These are phyloP conservation scores for Hyaloscypha hepaticicola DNA, from an alignment of 495 filamentous ascomycete species.

Conservation along the genomic window DNA sequence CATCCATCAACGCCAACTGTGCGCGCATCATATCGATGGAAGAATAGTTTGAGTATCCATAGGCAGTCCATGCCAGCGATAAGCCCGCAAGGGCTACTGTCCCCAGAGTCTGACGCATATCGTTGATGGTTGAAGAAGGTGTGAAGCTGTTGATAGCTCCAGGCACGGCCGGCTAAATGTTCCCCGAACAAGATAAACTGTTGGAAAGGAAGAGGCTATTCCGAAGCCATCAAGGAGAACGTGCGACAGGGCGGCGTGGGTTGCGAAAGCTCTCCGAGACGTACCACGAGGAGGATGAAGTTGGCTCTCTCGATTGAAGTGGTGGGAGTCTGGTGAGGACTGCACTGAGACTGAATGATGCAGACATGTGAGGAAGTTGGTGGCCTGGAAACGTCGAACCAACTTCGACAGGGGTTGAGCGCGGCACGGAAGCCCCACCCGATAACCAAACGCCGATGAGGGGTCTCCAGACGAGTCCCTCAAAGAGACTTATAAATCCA, in stretches of 20 bases:
- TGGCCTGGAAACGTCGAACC: neutral
- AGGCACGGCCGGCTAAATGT: slow-evolving; percentile 6
- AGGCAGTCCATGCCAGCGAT: slow-evolving; percentile 42
- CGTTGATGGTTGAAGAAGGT: slow-evolving; percentile 4
- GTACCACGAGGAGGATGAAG: neutral
- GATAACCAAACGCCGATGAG: neutral
- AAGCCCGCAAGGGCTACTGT: slow-evolving; percentile 28
- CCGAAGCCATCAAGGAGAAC: slow-evolving; percentile 13
- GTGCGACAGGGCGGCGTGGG: neutral
- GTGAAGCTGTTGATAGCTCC: slow-evolving; percentile 9
- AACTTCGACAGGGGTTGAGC: neutral
- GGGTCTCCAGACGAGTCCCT: neutral
- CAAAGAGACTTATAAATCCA: neutral
- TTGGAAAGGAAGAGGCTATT: neutral
- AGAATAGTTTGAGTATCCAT: slow-evolving; percentile 41
- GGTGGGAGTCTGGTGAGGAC: neutral
- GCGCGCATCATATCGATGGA: slow-evolving; percentile 51
- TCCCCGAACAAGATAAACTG: neutral
- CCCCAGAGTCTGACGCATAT: slow-evolving; percentile 25
- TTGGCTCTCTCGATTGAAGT: neutral
- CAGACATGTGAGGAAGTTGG: neutral
- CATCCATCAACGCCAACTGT: slow-evolving; percentile 49
- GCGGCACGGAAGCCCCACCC: neutral
- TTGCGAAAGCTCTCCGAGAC: neutral
- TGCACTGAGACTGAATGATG: neutral